Evolutionary conservation across 768 basidiomycete species (phyloP).

Genomic region (Hericium rajendrae): DNA sequence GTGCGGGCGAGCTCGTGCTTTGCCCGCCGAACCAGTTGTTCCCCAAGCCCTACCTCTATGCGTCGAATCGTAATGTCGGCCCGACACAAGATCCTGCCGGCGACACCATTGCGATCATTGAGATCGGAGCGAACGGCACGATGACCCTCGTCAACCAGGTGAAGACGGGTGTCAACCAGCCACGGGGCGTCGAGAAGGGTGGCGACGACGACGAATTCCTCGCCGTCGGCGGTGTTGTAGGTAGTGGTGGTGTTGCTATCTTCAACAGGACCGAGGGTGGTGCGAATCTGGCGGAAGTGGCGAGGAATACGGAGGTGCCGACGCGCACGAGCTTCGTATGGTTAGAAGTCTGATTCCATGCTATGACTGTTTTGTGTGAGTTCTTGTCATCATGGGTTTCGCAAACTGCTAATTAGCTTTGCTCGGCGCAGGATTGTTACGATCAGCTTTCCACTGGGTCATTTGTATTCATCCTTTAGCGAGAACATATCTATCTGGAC

Average conservation of each 20-base stretch:
- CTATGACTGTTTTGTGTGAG: too few relatives aligned
- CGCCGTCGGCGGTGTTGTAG: slow-evolving; percentile 43
- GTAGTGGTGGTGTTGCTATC: slow-evolving; percentile 45
- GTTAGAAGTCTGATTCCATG: slow-evolving; percentile 15
- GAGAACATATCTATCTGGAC: too few relatives aligned
- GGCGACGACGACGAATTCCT: slow-evolving; percentile 42
- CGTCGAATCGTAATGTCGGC: slow-evolving; percentile 56
- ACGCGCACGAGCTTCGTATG: slow-evolving; percentile 48
- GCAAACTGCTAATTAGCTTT: too few relatives aligned
- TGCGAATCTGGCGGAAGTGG: slow-evolving; percentile 39
- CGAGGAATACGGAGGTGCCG: slow-evolving; percentile 40
- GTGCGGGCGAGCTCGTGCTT: slow-evolving; percentile 56
- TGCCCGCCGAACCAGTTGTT: slow-evolving; percentile 37
- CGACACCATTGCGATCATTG: slow-evolving; percentile 57
- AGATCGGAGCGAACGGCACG: slow-evolving; percentile 25
- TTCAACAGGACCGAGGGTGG: slow-evolving; percentile 49
- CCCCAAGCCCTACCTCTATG: slow-evolving; percentile 49
- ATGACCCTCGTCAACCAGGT: slow-evolving; percentile 42
- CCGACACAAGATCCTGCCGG: slow-evolving; percentile 37
- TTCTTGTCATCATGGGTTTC: too few relatives aligned
- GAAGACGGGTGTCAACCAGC: slow-evolving; percentile 53
- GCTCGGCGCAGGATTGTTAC: too few relatives aligned
- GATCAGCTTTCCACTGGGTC: too few relatives aligned
- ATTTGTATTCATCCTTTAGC: too few relatives aligned
- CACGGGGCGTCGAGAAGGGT: slow-evolving; percentile 56